Conservation (phyloP, 192 early-diverging fungal genomes). For the Chytriomyces sp. region DNA sequence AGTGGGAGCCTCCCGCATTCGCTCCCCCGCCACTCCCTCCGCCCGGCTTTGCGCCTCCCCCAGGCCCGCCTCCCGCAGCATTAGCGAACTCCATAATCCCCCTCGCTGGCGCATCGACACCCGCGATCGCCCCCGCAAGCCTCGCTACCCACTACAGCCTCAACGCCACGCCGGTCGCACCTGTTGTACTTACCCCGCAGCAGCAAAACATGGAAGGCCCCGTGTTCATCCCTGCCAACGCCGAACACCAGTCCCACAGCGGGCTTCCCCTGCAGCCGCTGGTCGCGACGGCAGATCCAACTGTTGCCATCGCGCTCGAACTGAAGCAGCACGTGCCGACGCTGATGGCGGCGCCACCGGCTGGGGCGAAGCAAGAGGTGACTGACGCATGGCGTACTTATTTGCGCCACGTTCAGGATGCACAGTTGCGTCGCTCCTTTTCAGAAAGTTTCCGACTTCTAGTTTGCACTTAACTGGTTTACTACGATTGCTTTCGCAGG, state of each 20-base stretch:
- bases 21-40: conserved; percentile 23
- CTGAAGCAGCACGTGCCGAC: conserved; percentile 35
- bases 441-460: not conserved
- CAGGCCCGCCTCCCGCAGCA: not conserved
- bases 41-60: not conserved
- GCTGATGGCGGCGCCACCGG: conserved; percentile 32
- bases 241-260: conserved; percentile 1
- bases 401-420: conserved; percentile 36
- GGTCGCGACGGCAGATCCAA: conserved; percentile 33
- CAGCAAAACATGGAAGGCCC: not conserved
- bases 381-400: conserved; percentile 23
- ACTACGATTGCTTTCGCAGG: not conserved
- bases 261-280: conserved; percentile 11
- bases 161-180: conserved; percentile 13
- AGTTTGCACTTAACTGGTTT: no score
- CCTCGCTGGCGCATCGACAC: not conserved
- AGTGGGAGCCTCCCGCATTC: conserved; percentile 22
- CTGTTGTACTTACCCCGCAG: conserved; percentile 8
- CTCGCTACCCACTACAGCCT: conserved; percentile 18
- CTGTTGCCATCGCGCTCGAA: conserved; percentile 36
- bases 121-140: not conserved
- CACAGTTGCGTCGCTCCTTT: conserved; percentile 25
- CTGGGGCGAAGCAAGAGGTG: conserved; percentile 22
- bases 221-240: conserved; percentile 23
- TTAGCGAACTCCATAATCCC: not conserved